Evolutionary conservation across 176 grass and related monocot species (phyloP), one percentile per base, ranked within the genome.

Genomic region (Cenchrus purpureus): DNA sequence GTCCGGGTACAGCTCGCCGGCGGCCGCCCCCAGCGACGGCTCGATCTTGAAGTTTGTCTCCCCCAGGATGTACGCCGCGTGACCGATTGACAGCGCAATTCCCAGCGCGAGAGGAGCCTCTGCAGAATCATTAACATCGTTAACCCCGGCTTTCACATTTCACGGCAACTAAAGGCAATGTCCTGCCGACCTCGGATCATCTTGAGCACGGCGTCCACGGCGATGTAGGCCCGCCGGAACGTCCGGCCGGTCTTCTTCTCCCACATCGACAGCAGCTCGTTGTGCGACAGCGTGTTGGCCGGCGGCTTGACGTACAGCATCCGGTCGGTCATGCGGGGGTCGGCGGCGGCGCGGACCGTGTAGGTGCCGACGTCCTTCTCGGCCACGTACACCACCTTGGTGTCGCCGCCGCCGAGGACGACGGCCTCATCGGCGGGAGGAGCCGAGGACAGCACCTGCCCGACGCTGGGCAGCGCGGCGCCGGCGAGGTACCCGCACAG

Each of bases 1-100:
- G 46, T 97, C 92, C 42, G 90, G 94, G 83, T 87, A 97, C 7
- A 97, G 90, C 68, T 91, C 86, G 63, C 12, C 57, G 19, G 88
- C 88, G 68, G 92, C 95, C 29, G 86, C 87, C 3, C 83, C 94
- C 53, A 62, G 68, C 2, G 89, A 81, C 42, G 91, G 83, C 13
- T 90, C 86, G 25, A 94, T 81, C 85, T 94, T 76, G 48, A 89
- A 83, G 65, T 81, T 81, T 9, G 73, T 43, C 10, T 87, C 86
- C 7, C 94, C 94, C 8, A 67, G 76, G 10, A 97, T 45, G 68
- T 70, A 89, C 22, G 71, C 65, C 13, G 86, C 80, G 85, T 97
- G 90, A 40, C 8, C 29, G n/a, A 97, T 88, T 12, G 92, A 10
- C 49, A 92, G 16, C 4, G 60, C 0, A 1, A 89, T 10, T 31